These are phyloP conservation scores for Pleurotus cornucopiae DNA, from an alignment of 768 basidiomycete species.

Conservation along the genomic window DNA sequence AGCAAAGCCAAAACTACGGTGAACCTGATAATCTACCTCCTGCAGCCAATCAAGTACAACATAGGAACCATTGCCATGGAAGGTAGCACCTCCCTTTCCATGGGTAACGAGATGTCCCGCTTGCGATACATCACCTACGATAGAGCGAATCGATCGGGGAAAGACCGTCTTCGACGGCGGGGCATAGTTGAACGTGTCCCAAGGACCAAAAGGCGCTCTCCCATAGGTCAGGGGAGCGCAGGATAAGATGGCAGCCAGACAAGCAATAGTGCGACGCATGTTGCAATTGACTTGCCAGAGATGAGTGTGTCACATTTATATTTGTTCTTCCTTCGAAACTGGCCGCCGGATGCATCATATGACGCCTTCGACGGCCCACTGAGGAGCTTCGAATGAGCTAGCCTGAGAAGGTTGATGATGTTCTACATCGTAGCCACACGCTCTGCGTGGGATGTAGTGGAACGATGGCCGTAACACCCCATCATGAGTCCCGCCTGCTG, in stretches of 20 bases:
- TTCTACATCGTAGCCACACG: too few relatives aligned
- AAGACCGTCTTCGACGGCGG: slow-evolving; percentile 26
- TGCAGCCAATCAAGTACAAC: slow-evolving; percentile 35
- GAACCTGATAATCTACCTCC: slow-evolving; percentile 21
- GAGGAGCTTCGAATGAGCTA: too few relatives aligned
- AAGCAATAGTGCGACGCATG: not conserved
- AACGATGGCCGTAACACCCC: too few relatives aligned
- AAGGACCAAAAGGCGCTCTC: slow-evolving; percentile 34
- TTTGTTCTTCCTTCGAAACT: too few relatives aligned
- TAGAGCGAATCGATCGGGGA: slow-evolving; percentile 23
- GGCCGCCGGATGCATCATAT: too few relatives aligned
- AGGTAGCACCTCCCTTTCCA: slow-evolving; percentile 19
- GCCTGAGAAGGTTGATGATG: too few relatives aligned
- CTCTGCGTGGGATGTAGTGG: too few relatives aligned
- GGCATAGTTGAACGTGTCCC: slow-evolving; percentile 40
- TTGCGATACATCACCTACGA: slow-evolving; percentile 21
- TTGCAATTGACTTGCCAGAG: not conserved
- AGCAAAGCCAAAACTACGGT: not conserved
- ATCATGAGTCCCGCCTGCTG: too few relatives aligned
- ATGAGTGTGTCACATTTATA: not conserved
- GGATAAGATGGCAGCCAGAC: not conserved
- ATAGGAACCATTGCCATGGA: slow-evolving; percentile 26
- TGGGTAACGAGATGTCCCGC: slow-evolving; percentile 22
- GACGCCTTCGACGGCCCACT: too few relatives aligned
- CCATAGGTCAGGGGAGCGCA: slow-evolving; percentile 1